Evolutionary conservation across 1,139 yeast genomes (phyloP), one percentile per base, ranked within the genome.

Genomic region (Suhomyces anneliseae): DNA sequence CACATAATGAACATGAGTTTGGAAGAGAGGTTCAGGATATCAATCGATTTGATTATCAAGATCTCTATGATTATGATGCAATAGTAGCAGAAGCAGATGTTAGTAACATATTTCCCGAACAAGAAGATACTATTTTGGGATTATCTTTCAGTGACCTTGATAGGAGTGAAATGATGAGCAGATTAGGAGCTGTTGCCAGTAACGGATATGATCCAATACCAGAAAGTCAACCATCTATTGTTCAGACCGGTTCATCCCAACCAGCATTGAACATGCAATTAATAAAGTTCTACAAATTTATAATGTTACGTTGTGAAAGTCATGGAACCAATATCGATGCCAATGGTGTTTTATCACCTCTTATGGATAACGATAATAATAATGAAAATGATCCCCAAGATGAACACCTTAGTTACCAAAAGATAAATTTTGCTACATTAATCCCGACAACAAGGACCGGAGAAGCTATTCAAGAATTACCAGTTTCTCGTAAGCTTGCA

Each of bases 401-500:
- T 19, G 24, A 19, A 19, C 24, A 19, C 24, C 24, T 19, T 11
- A 5, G 32, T 29, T 43, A 39, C 38, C 53, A 53, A 10, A 49
- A 48, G 36, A 42, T 56, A 27, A 47, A 47, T 10, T 55, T 61
- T 40, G 46, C 59, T 2, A 48, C 52, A 7, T 47, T 63, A 29
- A 62, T 66, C 32, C 64, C 68, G 2, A 50, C 51, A 40, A 2
- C 3, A 3, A 15, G 15, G 10, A 19, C 38, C 1, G 38, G 34
- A 11, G 14, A 8, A 12, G 36, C 14, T 7, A 27, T 27, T 9
- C 34, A 53, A 32, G 57, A 62, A 48, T 45, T 47, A 48, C 44
- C 59, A 41, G 47, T 59, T 40, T 46, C 48, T 12, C 60, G 62
- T 47, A 54, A 59, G 12, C 56, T 69, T 29, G 75, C 74, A 12